Percentiles rank a stretch among this genome's conserved stretches.
Evolutionary conservation across 495 filamentous ascomycete species (phyloP).

Genomic region (Podospora anserina): DNA sequence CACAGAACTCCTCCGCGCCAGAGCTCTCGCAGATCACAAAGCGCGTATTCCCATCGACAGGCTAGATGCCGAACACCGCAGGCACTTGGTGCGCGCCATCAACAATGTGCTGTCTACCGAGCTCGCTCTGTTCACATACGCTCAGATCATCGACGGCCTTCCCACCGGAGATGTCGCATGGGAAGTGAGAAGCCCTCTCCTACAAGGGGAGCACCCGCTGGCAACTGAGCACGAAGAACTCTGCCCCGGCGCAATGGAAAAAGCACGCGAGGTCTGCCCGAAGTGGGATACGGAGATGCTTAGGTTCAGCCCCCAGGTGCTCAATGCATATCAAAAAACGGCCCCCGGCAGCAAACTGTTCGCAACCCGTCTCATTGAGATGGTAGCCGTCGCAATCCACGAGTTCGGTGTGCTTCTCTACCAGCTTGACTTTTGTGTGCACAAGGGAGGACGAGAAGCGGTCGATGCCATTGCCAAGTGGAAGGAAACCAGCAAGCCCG

Average conservation of each 20-base stretch:
- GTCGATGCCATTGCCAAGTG: constrained; percentile 16
- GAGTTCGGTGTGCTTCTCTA: constrained; percentile 30
- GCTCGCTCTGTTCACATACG: constrained; percentile 30
- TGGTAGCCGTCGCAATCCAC: constrained; percentile 30
- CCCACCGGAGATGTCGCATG: constrained; percentile 24
- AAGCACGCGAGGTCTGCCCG: constrained; percentile 18
- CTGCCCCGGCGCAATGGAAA: constrained; percentile 23
- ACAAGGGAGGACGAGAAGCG: constrained; percentile 8
- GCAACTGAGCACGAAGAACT: constrained; percentile 20
- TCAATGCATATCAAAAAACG: constrained; percentile 24
- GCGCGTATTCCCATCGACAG: constrained; percentile 13
- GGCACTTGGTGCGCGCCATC: constrained; percentile 20
- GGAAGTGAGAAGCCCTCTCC: constrained; percentile 3
- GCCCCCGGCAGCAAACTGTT: constrained; percentile 22
- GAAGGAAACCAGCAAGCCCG: constrained; percentile 4
- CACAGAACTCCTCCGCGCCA: neutral
- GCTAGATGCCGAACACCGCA: constrained; percentile 17
- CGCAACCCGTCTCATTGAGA: constrained; percentile 28
- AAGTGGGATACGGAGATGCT: constrained; percentile 19
- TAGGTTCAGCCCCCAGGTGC: constrained; percentile 16
- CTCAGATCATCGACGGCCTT: constrained; percentile 36
- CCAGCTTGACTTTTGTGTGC: constrained; percentile 19
- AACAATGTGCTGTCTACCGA: constrained; percentile 20
- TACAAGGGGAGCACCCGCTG: constrained; percentile 18
- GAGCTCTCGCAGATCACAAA: constrained; percentile 2